A percentile compares a stretch with the other conserved stretches of the same genome.
These are phyloP conservation scores for Cavenderia fasciculata DNA, from an alignment of 78 protist species.

Conservation along the genomic window DNA sequence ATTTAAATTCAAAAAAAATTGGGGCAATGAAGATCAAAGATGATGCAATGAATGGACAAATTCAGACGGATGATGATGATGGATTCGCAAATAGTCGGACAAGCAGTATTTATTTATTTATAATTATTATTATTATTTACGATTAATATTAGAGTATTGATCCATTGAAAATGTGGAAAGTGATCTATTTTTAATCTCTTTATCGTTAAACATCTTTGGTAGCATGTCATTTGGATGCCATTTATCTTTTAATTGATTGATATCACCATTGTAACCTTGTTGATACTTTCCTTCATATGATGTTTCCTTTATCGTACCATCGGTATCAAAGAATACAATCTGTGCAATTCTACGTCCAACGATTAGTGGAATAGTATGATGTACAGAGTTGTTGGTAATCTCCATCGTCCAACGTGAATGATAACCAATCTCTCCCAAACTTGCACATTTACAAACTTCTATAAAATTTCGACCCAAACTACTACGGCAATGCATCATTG, in stretches of 20 bases:
- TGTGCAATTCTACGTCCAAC: conserved; percentile 80
- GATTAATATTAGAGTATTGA: no score
- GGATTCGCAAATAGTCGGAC: no score
- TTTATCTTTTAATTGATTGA: not conserved
- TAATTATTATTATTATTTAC: no score
- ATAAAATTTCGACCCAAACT: conserved; percentile 81
- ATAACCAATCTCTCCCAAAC: conserved; percentile 75
- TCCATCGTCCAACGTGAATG: conserved; percentile 81
- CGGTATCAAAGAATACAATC: conserved; percentile 82
- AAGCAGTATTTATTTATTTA: no score
- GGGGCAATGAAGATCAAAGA: no score
- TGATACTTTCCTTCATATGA: conserved; percentile 57
- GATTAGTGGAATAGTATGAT: conserved; percentile 75
- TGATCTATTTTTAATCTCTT: conserved; percentile 43
- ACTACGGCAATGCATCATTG: conserved; percentile 85
- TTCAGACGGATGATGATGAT: no score
- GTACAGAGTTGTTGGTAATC: conserved; percentile 72
- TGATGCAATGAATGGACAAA: no score
- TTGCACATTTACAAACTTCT: conserved; percentile 83
- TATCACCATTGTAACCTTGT: not conserved
- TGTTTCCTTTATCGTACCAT: conserved; percentile 30
- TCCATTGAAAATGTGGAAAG: no score
- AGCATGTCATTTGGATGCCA: conserved; percentile 60
- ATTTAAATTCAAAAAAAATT: no score
- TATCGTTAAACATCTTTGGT: conserved; percentile 78